Evolutionary conservation across 805 yeast genomes (phyloP), one percentile per base, ranked within the genome.

Genomic region (Pichia thaimueangensis): DNA sequence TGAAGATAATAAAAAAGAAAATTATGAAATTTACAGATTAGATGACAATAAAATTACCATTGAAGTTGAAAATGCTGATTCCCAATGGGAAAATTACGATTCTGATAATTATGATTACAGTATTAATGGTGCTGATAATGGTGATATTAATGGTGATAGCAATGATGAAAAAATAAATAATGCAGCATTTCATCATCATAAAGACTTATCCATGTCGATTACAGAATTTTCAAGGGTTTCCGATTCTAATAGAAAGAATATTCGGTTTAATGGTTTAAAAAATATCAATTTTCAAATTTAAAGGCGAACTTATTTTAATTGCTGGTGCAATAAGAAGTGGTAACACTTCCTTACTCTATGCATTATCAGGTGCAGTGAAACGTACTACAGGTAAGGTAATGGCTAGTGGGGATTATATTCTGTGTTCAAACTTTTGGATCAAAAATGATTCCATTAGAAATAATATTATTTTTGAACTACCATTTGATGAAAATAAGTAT

Each of bases 391-490:
- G 95, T 32, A 41, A 56, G 0, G 67, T 82, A 3, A 59, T 61
- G 30, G 64, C 76, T 6, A 68, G 69, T 48, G 91, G 91, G 2
- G 63, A 70, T 0, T 48, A 74, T 10, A 56, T 78, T 22, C 56
- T 76, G 52, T 52, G 73, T 73, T 85, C 88, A 15, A 72, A 48
- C 33, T 91, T 89, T 15, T 86, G 95, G 95, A 76, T 86, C 32
- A 88, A 83, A 54, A 86, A 86, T 60, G 77, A 83, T 2, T 81
- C 94, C 0, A 81, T 86, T 19, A 73, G 74, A 53, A 86, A 82
- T 16, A 86, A 86, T 56, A 84, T 86, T 44, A 42, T 71, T 7
- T 86, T 86, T 61, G 95, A 94, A 1, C 33, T 45, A 11, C 48
- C 60, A 21, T 73, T 59, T 42, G 74, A 80, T 44, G 63, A 68